Evolutionary conservation across 768 basidiomycete species (phyloP).

Genomic region (Mycena epipterygia): DNA sequence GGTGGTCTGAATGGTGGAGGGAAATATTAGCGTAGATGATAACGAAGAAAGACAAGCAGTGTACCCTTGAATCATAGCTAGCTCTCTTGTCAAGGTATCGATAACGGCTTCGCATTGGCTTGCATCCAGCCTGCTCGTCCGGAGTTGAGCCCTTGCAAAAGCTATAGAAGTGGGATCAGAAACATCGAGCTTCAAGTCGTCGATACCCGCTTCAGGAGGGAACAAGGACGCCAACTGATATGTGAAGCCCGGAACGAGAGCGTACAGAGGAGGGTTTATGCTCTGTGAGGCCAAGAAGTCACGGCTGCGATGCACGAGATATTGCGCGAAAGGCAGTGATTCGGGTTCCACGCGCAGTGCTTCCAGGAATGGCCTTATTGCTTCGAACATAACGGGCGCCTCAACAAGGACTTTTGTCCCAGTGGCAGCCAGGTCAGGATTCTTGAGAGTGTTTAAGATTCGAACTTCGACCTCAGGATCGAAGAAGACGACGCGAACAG

Average conservation of each 20-base stretch:
- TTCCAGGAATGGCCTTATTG: constrained; percentile 77
- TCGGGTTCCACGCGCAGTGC: constrained; percentile 70
- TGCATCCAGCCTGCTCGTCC: constrained; percentile 70
- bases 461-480: constrained; percentile 69
- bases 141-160: constrained; percentile 61
- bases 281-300: constrained; percentile 48
- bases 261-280: constrained; percentile 68
- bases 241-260: constrained; percentile 65
- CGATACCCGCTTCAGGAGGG: constrained; percentile 51
- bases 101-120: constrained; percentile 82
- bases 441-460: constrained; percentile 48
- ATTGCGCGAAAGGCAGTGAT: constrained; percentile 67
- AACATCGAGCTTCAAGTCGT: constrained; percentile 56
- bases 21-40: constrained; percentile 7
- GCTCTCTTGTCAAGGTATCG: constrained; percentile 68
- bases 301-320: constrained; percentile 60
- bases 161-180: constrained; percentile 59
- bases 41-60: background rate
- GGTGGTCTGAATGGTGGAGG: constrained; percentile 70
- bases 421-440: constrained; percentile 25
- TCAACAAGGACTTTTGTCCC: constrained; percentile 65
- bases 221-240: constrained; percentile 73
- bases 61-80: constrained; percentile 82
- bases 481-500: constrained; percentile 72
- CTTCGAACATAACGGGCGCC: constrained; percentile 75